Evolutionary conservation across 495 filamentous ascomycete species (phyloP), one percentile per base, ranked within the genome.

Genomic region (Neurospora tetraspora): DNA sequence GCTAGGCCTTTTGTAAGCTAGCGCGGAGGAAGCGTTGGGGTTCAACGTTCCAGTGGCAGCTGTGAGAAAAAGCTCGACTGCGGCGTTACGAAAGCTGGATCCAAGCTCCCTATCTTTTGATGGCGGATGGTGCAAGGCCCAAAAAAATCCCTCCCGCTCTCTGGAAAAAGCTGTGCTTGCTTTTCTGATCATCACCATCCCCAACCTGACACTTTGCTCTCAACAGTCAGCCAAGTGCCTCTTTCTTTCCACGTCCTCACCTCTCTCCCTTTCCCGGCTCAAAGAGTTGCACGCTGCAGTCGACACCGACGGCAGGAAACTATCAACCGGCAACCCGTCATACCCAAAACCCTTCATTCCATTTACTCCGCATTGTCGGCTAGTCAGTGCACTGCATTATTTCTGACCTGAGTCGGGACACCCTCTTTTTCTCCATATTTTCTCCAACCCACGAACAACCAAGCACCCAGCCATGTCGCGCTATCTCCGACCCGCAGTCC

Each of bases 401-500:
- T 65, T 71, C 40, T 73, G 61, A 69, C 39, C 73, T 71, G 43
- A 65, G 43, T 71, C 72, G 39, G 74, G 39, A 23, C 42, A 36
- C 34, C 72, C 61, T 68, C 74, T 75, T 40, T 70, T 47, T 74
- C 71, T 76, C 74, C 71, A 74, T 71, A 74, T 73, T 70, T 76
- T 79, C 74, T 71, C 71, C 59, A 39, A 76, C 73, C 71, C 69
- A 65, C 71, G 45, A 69, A 68, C 69, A 70, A 70, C 69, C 74
- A 79, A 72, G 76, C 61, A 72, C 39, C 69, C 70, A 38, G 70
- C 71, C 71, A 88, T 88, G 85, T 90, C 90, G 82, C 89, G 92
- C 83, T 86, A 94, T 81, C 88, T 95, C 84, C 92, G 93, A 83
- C 93, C 93, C 77, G 91, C 92, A 79, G 85, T 88, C 82, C 89